phyloP scores from a whole-genome alignment of 495 filamentous ascomycete genomes.

The Neurospora cerealis region DNA sequence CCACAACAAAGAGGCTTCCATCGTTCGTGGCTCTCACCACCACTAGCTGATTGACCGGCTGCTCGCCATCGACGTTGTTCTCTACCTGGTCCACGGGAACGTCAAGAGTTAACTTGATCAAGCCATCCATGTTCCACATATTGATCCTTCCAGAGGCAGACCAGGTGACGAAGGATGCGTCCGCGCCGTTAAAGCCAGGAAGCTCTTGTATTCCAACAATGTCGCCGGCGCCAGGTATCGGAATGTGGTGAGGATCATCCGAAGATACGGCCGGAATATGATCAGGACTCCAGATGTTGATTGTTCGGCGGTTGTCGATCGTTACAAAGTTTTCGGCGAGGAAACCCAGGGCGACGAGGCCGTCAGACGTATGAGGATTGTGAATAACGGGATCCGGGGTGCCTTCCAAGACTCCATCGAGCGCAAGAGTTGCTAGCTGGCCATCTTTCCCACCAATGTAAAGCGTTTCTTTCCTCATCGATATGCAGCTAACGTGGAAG shows the following conservation, averaged over 20 bases:
- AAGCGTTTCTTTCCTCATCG: slow-evolving; percentile 29
- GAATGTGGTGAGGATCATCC: slow-evolving; percentile 25
- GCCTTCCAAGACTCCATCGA: slow-evolving; percentile 29
- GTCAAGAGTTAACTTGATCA: slow-evolving; percentile 49
- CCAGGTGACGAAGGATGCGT: slow-evolving; percentile 80
- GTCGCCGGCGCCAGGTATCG: slow-evolving; percentile 63
- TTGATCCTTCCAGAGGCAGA: slow-evolving; percentile 65
- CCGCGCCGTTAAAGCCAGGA: slow-evolving; percentile 39
- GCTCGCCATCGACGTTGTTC: slow-evolving; percentile 42
- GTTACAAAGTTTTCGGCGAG: slow-evolving; percentile 60
- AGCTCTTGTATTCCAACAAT: slow-evolving; percentile 66
- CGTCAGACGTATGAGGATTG: slow-evolving; percentile 18
- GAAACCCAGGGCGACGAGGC: slow-evolving; percentile 56
- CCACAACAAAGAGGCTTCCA: slow-evolving; percentile 59
- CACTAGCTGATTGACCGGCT: slow-evolving; percentile 61
- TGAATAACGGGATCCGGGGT: slow-evolving; percentile 16
- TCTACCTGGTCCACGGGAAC: slow-evolving; percentile 59
- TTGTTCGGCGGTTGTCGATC: slow-evolving; percentile 61
- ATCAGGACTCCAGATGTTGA: slow-evolving; percentile 50
- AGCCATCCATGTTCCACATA: slow-evolving; percentile 71
- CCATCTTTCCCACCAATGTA: slow-evolving; percentile 39
- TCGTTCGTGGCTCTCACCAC: slow-evolving; percentile 51
- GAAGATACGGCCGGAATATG: slow-evolving; percentile 20
- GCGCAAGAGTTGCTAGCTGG: slow-evolving; percentile 27
- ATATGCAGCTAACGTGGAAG: slow-evolving; percentile 53